Evolutionary conservation across 2,329 filamentous ascomycete genomes (phyloP), one percentile per base, ranked within the genome.

Genomic region (Ilyonectria destructans): DNA sequence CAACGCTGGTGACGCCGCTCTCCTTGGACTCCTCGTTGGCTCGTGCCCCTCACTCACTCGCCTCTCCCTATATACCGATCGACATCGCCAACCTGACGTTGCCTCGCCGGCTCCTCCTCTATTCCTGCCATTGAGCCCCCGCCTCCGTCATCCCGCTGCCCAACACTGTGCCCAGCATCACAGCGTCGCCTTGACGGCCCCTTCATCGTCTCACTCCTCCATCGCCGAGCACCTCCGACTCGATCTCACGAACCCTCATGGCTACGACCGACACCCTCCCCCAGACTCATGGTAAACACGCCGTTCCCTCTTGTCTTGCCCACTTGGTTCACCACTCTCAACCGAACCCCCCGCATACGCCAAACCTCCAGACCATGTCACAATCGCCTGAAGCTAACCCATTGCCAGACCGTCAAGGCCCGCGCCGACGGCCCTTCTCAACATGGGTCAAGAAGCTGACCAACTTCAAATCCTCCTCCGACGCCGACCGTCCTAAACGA

Each of bases 381-480:
- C 58, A 61, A 65, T 35, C 35, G 58, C 52, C 60, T 52, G 26
- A 68, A 37, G 61, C 82, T 84, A 75, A 84, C 76, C 61, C 56
- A 33, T 79, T 82, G 70, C 74, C 82, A 95, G 92, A 95, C 80
- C 89, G 90, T 73, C 86, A 87, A 72, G 74, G 82, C 77, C 89
- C 88, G 75, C 92, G 94, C 72, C 92, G 95, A 75, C 91, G 93
- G 71, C 96, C 95, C 26, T 98, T 98, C 79, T 90, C 95, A 54
- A 93, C 91, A 74, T 97, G 96, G 93, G 94, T 99, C 86, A 97
- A 95, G 86, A 95, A 95, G 78, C 89, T 98, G 65, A 91, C 95
- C 69, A 96, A 92, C 80, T 92, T 97, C 82, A 98, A 97, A 81
- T 87, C 85, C 63, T 91, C 91, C 5, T 92, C 91, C 35, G 89